Conservation (phyloP, 176 grass and related monocot species). For the Eleusine indica region DNA sequence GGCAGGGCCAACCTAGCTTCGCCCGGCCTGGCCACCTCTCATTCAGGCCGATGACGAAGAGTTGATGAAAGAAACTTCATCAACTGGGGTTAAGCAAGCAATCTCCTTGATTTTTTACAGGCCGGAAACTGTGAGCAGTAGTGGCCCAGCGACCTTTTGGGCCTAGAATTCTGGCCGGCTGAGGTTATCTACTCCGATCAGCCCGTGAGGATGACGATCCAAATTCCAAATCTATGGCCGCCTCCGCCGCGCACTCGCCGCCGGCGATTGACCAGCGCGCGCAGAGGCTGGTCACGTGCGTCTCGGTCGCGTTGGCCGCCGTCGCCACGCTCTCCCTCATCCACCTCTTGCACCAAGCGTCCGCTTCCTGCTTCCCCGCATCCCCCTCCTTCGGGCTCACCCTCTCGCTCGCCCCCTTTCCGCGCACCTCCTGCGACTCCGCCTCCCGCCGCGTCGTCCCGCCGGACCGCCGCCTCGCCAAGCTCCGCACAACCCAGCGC, state of each 20-base stretch:
- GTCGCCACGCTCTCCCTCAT: constrained; percentile 61
- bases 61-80: no score
- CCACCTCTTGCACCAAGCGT: constrained; percentile 45
- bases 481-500: constrained; percentile 51
- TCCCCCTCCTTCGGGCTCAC: neutral
- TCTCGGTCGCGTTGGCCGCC: constrained; percentile 46
- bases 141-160: neutral
- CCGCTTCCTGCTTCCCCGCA: constrained; percentile 40
- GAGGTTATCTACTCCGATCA: neutral
- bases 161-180: neutral
- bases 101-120: neutral
- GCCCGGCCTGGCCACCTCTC: no score
- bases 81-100: no score
- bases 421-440: constrained; percentile 70
- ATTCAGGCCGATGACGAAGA: no score
- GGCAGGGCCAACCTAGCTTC: no score
- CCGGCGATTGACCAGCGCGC: constrained; percentile 59
- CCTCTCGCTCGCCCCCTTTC: constrained; percentile 41
- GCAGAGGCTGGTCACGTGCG: constrained; percentile 43
- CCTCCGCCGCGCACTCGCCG: constrained; percentile 4
- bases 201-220: neutral
- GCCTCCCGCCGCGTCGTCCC: constrained; percentile 60
- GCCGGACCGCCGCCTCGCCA: constrained; percentile 52
- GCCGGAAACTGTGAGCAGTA: neutral
- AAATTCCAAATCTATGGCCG: constrained; percentile 7